Evolutionary conservation across 441 rosid species (phyloP).

Genomic region (Gossypium lobatum): DNA sequence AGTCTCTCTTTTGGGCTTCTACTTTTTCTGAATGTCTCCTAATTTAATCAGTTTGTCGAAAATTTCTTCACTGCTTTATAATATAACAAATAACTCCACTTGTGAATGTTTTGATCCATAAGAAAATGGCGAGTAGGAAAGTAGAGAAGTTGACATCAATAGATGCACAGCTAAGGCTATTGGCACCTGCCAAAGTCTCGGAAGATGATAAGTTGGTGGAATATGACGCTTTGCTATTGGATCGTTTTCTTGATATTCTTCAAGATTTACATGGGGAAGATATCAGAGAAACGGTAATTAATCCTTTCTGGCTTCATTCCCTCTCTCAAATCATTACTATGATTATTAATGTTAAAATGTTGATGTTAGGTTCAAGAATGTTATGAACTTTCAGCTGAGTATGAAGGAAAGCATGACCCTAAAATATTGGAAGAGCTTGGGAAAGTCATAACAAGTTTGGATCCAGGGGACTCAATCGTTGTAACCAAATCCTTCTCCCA

Average conservation of each 20-base stretch:
- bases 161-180: constrained; percentile 77
- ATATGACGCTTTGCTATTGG: constrained; percentile 78
- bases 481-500: constrained; percentile 70
- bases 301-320: not conserved
- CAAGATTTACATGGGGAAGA: constrained; percentile 83
- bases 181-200: constrained; percentile 71
- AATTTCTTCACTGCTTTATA: no score
- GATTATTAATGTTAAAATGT: not conserved
- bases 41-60: no score
- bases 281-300: constrained; percentile 65
- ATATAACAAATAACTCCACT: no score
- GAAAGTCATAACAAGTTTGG: constrained; percentile 63
- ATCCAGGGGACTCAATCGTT: constrained; percentile 85
- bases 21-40: no score
- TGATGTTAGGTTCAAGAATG: constrained; percentile 69
- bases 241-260: constrained; percentile 81
- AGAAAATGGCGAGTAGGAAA: constrained; percentile 50
- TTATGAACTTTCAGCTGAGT: constrained; percentile 83
- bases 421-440: constrained; percentile 76
- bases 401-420: constrained; percentile 72
- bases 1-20: no score
- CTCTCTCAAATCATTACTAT: no score
- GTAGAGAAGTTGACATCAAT: constrained; percentile 79
- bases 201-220: constrained; percentile 87
- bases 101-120: not conserved